Evolutionary conservation across 768 basidiomycete genomes (phyloP).

Genomic region (Coprinopsis sp.): DNA sequence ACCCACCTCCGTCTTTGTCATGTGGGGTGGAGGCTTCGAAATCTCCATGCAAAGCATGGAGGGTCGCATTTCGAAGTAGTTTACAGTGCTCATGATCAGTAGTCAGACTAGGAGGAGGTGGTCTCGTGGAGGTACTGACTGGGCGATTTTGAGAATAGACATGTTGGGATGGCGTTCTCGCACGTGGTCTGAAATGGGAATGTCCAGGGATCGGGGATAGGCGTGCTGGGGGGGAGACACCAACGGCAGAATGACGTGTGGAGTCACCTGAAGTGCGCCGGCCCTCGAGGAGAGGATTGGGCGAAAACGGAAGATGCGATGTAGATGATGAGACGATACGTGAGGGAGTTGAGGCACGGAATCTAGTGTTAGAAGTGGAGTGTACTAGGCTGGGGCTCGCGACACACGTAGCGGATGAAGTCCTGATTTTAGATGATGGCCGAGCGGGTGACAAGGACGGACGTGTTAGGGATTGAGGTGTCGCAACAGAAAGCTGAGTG

Average conservation of each 20-base stretch:
- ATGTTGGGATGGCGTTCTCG: constrained; percentile 43
- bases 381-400: constrained; percentile 30
- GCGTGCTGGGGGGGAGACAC: constrained; percentile 26
- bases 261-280: constrained; percentile 17
- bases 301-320: constrained; percentile 44
- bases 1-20: constrained; percentile 45
- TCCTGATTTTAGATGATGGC: constrained; percentile 8
- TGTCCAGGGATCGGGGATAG: constrained; percentile 28
- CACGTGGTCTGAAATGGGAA: constrained; percentile 40
- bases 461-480: neutral
- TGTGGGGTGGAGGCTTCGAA: constrained; percentile 51
- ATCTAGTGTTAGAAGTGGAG: constrained; percentile 32
- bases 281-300: constrained; percentile 21
- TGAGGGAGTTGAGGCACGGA: constrained; percentile 36
- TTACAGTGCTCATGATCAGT: constrained; percentile 61
- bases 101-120: constrained; percentile 39
- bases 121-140: constrained; percentile 56
- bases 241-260: constrained; percentile 34
- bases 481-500: neutral
- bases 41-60: constrained; percentile 65
- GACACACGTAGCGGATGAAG: constrained; percentile 10
- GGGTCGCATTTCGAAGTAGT: constrained; percentile 59
- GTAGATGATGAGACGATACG: constrained; percentile 45
- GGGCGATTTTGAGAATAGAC: constrained; percentile 51
- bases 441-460: neutral